These are phyloP conservation scores for Prototheca stagnorum DNA, from an alignment of 163 green algal species.

Conservation along the genomic window DNA sequence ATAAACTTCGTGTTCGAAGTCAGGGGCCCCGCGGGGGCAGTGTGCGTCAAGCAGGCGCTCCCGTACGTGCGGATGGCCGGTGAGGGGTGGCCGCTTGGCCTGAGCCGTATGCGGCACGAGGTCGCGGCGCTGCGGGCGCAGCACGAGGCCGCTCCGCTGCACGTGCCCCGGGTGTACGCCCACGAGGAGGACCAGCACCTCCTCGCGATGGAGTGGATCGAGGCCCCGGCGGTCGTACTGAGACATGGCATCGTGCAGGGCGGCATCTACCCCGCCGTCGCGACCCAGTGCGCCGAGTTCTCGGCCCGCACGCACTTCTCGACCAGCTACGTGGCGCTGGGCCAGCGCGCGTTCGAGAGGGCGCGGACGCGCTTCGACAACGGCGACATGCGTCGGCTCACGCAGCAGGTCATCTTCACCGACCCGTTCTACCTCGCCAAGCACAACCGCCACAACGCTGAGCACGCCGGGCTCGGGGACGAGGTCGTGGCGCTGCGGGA, in stretches of 20 bases:
- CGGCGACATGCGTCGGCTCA: constrained; percentile 76
- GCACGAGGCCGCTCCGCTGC: constrained; percentile 39
- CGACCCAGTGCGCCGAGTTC: constrained; percentile 52
- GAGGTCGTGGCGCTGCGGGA: constrained; percentile 38
- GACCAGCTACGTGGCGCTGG: constrained; percentile 59
- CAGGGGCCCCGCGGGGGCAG: constrained; percentile 40
- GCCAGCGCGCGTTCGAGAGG: constrained; percentile 30
- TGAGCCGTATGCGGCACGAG: constrained; percentile 48
- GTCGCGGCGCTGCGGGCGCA: constrained; percentile 44
- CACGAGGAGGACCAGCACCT: constrained; percentile 43
- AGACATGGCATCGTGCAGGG: constrained; percentile 53
- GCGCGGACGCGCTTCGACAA: constrained; percentile 52
- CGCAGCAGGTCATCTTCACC: constrained; percentile 85
- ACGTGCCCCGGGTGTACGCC: constrained; percentile 64
- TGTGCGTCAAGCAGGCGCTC: constrained; percentile 86
- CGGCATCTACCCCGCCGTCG: constrained; percentile 47
- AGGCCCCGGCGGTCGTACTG: constrained; percentile 70
- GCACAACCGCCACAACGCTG: constrained; percentile 60
- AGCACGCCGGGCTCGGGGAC: too few species aligned
- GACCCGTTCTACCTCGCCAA: constrained; percentile 64
- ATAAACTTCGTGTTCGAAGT: constrained; percentile 98
- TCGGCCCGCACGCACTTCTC: constrained; percentile 72
- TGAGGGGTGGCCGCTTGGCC: constrained; percentile 76
- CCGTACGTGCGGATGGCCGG: constrained; percentile 83
- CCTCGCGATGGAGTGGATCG: constrained; percentile 75